Percentiles rank a stretch among this genome's conserved stretches.
These are phyloP conservation scores for Fusarium continuum DNA, from an alignment of 2,329 filamentous ascomycete genomes.

Conservation along the genomic window DNA sequence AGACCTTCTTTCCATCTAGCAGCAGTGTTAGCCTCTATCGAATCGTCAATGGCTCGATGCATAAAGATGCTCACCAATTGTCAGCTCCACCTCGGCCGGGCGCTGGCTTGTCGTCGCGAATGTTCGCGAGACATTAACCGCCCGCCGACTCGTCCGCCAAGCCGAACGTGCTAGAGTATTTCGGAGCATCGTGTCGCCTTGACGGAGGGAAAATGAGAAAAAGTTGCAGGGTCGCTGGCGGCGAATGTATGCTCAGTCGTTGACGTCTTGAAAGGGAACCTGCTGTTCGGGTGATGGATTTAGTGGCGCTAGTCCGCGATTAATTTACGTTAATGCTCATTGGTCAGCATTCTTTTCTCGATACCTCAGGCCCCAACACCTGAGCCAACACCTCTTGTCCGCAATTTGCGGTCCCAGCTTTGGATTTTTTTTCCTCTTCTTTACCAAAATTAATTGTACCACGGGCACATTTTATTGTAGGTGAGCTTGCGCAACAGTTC, in stretches of 20 bases:
- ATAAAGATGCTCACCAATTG: constrained; percentile 72
- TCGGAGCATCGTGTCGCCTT: constrained; percentile 74
- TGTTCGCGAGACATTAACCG: constrained; percentile 72
- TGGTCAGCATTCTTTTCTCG: constrained; percentile 44
- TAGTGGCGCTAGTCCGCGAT: constrained; percentile 54
- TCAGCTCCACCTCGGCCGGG: constrained; percentile 94
- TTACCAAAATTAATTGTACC: constrained; percentile 69
- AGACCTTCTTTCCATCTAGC: constrained; percentile 95
- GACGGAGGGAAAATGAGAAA: constrained; percentile 57
- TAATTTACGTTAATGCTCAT: constrained; percentile 57
- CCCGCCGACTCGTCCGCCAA: constrained; percentile 70
- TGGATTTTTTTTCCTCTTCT: constrained; percentile 46
- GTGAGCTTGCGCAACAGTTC: constrained; percentile 65
- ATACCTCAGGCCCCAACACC: constrained; percentile 51
- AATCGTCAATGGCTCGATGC: constrained; percentile 45
- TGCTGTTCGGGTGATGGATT: constrained; percentile 52
- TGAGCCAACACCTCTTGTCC: constrained; percentile 18
- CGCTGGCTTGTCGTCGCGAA: constrained; percentile 84
- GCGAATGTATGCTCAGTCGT: constrained; percentile 53
- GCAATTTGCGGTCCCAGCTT: constrained; percentile 34
- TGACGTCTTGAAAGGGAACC: constrained; percentile 52
- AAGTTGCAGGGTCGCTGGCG: constrained; percentile 50
- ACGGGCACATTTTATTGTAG: constrained; percentile 77
- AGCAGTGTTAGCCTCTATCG: constrained; percentile 46
- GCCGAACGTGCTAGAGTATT: constrained; percentile 73